Evolutionary conservation across 495 filamentous ascomycete species (phyloP).

Genomic region (Gamarada debralockiae): DNA sequence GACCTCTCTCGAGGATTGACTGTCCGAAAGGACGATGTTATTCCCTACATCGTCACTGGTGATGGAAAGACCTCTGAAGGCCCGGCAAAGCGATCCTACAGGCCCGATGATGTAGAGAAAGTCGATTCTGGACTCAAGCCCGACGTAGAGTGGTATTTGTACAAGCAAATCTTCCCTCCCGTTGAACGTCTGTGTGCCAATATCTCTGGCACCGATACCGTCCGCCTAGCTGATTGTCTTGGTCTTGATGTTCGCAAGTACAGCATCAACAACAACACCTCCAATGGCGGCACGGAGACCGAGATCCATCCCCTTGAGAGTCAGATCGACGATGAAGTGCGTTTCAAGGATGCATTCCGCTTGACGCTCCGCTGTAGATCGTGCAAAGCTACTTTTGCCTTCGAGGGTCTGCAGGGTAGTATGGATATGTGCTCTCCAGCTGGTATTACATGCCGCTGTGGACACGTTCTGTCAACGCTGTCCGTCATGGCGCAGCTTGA

Average conservation of each 20-base stretch:
- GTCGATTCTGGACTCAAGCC: constrained; percentile 68
- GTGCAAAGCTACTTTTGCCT: constrained; percentile 68
- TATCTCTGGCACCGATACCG: constrained; percentile 84
- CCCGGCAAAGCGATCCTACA: constrained; percentile 82
- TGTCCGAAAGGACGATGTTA: constrained; percentile 89
- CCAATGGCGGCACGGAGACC: constrained; percentile 46
- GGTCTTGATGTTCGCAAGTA: constrained; percentile 90
- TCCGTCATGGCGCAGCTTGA: constrained; percentile 84
- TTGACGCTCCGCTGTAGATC: constrained; percentile 73
- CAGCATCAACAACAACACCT: constrained; percentile 58
- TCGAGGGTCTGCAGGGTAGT: constrained; percentile 65
- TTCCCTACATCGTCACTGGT: constrained; percentile 89
- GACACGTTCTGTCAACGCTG: constrained; percentile 60
- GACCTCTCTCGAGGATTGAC: constrained; percentile 83
- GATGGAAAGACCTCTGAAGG: constrained; percentile 68
- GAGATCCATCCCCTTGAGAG: constrained; percentile 87
- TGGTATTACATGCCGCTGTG: constrained; percentile 76
- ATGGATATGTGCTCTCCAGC: constrained; percentile 56
- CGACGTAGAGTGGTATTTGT: constrained; percentile 93
- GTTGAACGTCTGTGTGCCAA: constrained; percentile 97
- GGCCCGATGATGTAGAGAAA: constrained; percentile 80
- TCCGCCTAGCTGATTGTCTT: constrained; percentile 85
- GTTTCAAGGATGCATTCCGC: constrained; percentile 75
- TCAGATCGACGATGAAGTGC: constrained; percentile 81
- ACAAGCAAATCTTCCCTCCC: constrained; percentile 97